A percentile compares a stretch with the other conserved stretches of the same genome.
These are phyloP conservation scores for Arachnomyces sp. DNA, from an alignment of 2,329 filamentous ascomycete genomes.

Conservation along the genomic window DNA sequence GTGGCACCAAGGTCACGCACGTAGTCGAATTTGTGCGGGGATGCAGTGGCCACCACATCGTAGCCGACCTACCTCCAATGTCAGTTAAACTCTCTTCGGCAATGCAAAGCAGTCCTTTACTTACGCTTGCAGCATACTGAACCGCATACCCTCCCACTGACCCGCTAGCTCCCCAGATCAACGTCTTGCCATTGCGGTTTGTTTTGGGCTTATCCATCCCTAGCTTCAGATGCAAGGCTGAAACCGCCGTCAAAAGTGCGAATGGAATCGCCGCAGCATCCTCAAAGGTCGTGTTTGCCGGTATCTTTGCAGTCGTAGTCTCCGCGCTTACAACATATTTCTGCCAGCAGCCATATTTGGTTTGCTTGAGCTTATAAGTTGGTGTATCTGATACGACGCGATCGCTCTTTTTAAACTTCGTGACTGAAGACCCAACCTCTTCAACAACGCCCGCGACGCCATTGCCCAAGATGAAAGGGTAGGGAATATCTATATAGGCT, in stretches of 20 bases:
- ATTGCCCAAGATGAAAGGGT: constrained; percentile 10
- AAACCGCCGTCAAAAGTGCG: constrained; percentile 16
- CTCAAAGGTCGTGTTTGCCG: constrained; percentile 11
- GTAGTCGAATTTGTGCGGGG: constrained; percentile 36
- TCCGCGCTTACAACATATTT: constrained; percentile 14
- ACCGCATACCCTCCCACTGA: constrained; percentile 9
- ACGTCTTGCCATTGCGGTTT: constrained; percentile 18
- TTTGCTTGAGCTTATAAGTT: constrained; percentile 10
- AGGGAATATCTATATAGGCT: constrained; percentile 1
- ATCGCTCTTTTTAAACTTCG: constrained; percentile 38
- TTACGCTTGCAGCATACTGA: constrained; percentile 38
- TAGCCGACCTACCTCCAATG: constrained; percentile 43
- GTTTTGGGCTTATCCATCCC: not conserved
- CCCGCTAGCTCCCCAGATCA: constrained; percentile 28
- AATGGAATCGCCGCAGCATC: constrained; percentile 17
- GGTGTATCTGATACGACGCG: constrained; percentile 32
- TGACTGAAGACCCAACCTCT: constrained; percentile 40
- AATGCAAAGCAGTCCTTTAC: too few species aligned
- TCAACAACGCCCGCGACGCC: constrained; percentile 27
- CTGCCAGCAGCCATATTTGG: constrained; percentile 18
- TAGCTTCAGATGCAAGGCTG: constrained; percentile 12
- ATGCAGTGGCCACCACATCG: constrained; percentile 39
- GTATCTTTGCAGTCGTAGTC: constrained; percentile 12
- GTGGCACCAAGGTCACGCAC: constrained; percentile 19
- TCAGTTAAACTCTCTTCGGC: constrained; percentile 30